A percentile compares a stretch with the other conserved stretches of the same genome.
Evolutionary conservation across 345 rosid genomes (phyloP).

Genomic region (Dipteronia dyeriana): DNA sequence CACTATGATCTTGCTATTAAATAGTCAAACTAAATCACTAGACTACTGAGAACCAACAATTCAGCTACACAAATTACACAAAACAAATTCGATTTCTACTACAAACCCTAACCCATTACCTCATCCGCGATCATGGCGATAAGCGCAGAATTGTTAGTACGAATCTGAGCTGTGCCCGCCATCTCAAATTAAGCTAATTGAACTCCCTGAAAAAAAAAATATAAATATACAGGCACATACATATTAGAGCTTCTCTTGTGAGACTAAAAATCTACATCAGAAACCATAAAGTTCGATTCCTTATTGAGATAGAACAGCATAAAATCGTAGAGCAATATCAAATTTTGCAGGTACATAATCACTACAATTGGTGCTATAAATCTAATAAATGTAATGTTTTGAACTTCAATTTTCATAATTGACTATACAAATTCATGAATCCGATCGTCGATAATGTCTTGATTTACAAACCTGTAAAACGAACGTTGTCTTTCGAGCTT

Average conservation of each 20-base stretch:
- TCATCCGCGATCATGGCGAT: slow-evolving; percentile 85
- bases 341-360: neutral
- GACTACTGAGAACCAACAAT: neutral
- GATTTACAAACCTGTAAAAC: no score
- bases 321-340: neutral
- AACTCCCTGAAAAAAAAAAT: slow-evolving; percentile 10
- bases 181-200: slow-evolving; percentile 21
- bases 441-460: no score
- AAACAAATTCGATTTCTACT: neutral
- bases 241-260: neutral
- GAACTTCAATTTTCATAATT: neutral
- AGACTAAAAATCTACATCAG: neutral
- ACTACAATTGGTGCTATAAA: neutral
- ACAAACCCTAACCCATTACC: slow-evolving; percentile 32
- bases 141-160: slow-evolving; percentile 60
- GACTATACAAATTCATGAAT: no score
- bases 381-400: neutral
- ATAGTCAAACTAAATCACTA: neutral
- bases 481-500: neutral
- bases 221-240: no score
- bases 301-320: neutral
- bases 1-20: neutral
- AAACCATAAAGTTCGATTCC: neutral
- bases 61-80: neutral
- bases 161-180: slow-evolving; percentile 68